Percentiles rank a stretch among this genome's conserved stretches.
Conservation (phyloP, 352 stramenopile genomes). For the Globisporangium orthogonon region DNA sequence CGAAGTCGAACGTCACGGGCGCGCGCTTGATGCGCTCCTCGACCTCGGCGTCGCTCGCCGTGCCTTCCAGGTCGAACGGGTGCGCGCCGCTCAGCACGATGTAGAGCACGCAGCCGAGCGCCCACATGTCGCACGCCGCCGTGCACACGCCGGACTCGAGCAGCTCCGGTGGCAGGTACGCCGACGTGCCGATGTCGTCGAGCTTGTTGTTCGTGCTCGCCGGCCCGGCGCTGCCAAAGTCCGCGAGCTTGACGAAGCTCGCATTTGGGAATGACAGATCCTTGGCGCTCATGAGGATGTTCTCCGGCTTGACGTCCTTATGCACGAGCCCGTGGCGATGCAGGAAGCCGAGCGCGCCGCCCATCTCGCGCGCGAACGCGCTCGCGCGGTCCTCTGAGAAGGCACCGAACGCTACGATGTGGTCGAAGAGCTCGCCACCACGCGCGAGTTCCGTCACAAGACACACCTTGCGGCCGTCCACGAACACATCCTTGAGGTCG, state of each 20-base stretch:
- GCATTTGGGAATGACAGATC: not conserved
- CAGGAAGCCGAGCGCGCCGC: constrained; percentile 58
- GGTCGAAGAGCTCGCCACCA: constrained; percentile 89
- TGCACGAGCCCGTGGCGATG: constrained; percentile 68
- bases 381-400: constrained; percentile 46
- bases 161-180: constrained; percentile 65
- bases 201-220: constrained; percentile 20
- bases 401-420: constrained; percentile 70
- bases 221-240: constrained; percentile 75
- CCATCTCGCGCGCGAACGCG: constrained; percentile 46
- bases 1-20: constrained; percentile 46
- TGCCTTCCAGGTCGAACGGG: constrained; percentile 89
- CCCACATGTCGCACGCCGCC: constrained; percentile 72
- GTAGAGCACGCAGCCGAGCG: constrained; percentile 91
- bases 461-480: constrained; percentile 68
- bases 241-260: constrained; percentile 52
- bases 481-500: constrained; percentile 75
- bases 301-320: constrained; percentile 83
- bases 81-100: constrained; percentile 91
- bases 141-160: constrained; percentile 47
- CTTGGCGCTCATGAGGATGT: constrained; percentile 43
- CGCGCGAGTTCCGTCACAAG: constrained; percentile 85
- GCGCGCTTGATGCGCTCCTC: constrained; percentile 63
- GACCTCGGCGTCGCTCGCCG: constrained; percentile 79
- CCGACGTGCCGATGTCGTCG: constrained; percentile 68